Evolutionary conservation across 2,329 filamentous ascomycete species (phyloP), one percentile per base, ranked within the genome.

Genomic region (Grosmannia serpens): DNA sequence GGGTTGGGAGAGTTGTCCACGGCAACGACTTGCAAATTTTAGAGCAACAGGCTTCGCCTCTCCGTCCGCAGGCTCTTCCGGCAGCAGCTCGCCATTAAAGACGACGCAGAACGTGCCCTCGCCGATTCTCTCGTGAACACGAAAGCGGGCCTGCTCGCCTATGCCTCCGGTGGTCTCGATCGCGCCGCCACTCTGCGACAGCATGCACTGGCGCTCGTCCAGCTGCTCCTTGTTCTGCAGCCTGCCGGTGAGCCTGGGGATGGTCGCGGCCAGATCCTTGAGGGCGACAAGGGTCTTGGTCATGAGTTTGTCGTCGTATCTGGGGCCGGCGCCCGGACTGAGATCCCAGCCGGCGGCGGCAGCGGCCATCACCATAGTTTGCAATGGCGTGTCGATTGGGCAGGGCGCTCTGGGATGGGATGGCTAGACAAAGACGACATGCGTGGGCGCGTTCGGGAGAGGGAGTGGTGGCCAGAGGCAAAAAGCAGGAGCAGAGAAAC

Each of bases 191-290:
- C 33, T 41, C 13, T 59, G 35, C 8, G 27, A 24, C 1, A 64
- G 56, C 1, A 17, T 10, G 15, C 29, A 55, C 56, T 64, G 63
- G 91, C 92, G 1, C 75, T 97, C 26, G 83, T 96, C 20, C 90
- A 97, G 67, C 78, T 96, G 3, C 96, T 97, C 69, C 84, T 90
- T n/a, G 85, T 85, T 1, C 75, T 97, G n/a, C 87, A 95, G 67
- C 2, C 56, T 53, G 8, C 22, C 17, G 15, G 29, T 9, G 20
- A 61, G 57, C 5, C 10, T 31, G 13, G 59, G 38, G 11, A 63
- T 22, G n/a, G 53, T 8, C 5, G 41, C 13, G 22, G 58, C 56
- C 9, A 64, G 35, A 26, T 62, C 57, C 17, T 62, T 33, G 20
- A 64, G 59, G 7, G 63, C 61, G 3, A 17, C n/a, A 17, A 64